Evolutionary conservation across 139 green algal species (phyloP).

Genomic region (Spirogloea muscicola): DNA sequence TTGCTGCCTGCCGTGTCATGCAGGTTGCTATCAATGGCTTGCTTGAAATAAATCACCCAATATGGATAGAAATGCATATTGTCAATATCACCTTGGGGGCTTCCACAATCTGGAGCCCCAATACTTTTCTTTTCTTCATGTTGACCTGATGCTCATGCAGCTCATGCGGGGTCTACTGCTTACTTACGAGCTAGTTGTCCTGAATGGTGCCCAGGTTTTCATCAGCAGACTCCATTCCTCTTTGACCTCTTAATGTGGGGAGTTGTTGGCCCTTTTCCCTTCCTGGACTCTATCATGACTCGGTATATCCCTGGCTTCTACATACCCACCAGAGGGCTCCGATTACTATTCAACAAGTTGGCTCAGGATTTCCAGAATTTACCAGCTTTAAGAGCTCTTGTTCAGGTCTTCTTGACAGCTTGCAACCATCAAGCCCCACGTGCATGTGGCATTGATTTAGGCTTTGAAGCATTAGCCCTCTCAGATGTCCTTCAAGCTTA

Average conservation of each 20-base stretch:
- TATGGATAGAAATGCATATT: too few species aligned
- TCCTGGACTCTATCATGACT: slow-evolving; percentile 34
- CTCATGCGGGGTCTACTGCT: too few species aligned
- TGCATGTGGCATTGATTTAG: too few species aligned
- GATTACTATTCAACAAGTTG: slow-evolving; percentile 52
- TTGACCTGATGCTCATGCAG: too few species aligned
- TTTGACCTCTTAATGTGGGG: slow-evolving; percentile 16
- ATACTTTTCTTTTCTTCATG: too few species aligned
- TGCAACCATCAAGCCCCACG: too few species aligned
- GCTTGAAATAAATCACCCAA: background rate
- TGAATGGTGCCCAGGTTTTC: too few species aligned
- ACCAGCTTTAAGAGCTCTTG: slow-evolving; percentile 59
- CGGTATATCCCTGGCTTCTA: slow-evolving; percentile 51
- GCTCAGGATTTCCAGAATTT: slow-evolving; percentile 55
- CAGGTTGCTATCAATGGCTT: background rate
- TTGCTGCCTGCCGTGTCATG: background rate
- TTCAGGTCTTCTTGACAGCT: slow-evolving; percentile 38
- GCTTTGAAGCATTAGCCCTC: background rate
- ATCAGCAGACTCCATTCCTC: slow-evolving; percentile 40
- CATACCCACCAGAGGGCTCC: slow-evolving; percentile 63
- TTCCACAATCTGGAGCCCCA: too few species aligned
- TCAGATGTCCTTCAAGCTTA: background rate
- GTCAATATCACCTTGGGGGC: too few species aligned
- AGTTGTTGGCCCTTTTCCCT: slow-evolving; percentile 7
- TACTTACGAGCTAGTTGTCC: too few species aligned